phyloP scores from a whole-genome alignment of 495 filamentous ascomycete genomes.

The Xeromyces bisporus region DNA sequence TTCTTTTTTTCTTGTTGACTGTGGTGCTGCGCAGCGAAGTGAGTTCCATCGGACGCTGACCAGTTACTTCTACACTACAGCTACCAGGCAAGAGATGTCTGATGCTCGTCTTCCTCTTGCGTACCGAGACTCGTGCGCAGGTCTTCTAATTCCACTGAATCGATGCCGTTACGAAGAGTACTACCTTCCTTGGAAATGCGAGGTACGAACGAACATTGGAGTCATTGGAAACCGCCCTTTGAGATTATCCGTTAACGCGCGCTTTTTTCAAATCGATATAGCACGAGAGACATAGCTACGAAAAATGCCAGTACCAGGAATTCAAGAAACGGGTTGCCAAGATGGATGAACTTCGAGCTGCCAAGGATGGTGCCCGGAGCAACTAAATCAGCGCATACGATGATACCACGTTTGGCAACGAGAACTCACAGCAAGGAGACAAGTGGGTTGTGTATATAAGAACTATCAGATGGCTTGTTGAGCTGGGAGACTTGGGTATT shows the following conservation, averaged over 20 bases:
- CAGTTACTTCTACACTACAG: constrained; percentile 26
- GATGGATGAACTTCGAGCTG: constrained; percentile 88
- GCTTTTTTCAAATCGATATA: constrained; percentile 16
- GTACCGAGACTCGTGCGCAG: constrained; percentile 88
- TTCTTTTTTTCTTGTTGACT: constrained; percentile 1
- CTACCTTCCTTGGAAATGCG: constrained; percentile 95
- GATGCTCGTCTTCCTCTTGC: constrained; percentile 73
- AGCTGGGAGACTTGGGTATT: too few relatives aligned
- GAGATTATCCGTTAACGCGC: constrained; percentile 1
- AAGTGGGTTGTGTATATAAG: constrained; percentile 32
- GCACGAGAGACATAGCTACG: constrained; percentile 92
- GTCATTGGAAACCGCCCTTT: background rate
- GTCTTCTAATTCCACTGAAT: constrained; percentile 88
- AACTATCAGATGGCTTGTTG: constrained; percentile 22
- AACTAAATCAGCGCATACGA: constrained; percentile 36
- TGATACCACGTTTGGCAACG: constrained; percentile 5
- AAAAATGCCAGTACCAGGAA: constrained; percentile 97
- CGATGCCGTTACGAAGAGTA: constrained; percentile 81
- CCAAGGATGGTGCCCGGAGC: constrained; percentile 74
- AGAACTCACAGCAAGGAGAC: constrained; percentile 9
- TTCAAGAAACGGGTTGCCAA: constrained; percentile 97
- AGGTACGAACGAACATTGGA: constrained; percentile 40
- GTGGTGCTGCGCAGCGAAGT: background rate
- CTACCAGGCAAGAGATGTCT: constrained; percentile 80
- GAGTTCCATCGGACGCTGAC: constrained; percentile 5